Base-by-base conservation (phyloP, 257 asterid species). In the Cruciata laevipes region DNA sequence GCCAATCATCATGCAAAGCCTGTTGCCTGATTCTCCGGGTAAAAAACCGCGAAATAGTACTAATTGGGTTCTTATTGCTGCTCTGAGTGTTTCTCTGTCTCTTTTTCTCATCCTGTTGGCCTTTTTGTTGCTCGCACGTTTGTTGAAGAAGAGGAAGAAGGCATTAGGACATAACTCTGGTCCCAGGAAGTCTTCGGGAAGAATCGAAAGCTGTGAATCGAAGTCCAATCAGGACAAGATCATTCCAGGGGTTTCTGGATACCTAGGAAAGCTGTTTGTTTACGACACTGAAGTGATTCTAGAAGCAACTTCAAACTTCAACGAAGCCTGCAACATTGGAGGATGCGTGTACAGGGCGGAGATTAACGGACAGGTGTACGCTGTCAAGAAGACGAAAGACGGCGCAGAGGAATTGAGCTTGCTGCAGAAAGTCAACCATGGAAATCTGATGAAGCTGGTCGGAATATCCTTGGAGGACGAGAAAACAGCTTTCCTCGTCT, bases 241-340 rank as follows among this genome's bases (percentile, higher is more conserved):
- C 65, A 89, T 88, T 71, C 89, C 90, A 0, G 95, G 95, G 44
- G 72, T 90, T 33, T 90, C 96, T 0, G 90, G 90, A 68, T 85
- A 85, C 72, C 90, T 90, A 30, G 86, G 87, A 9, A 90, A 83
- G 77, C 79, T 85, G 16, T 72, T 75, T 63, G 77, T 79, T 69
- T 90, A 84, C 60, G 94, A 87, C 55, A 67, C 75, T 5, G 55
- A 83, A 16, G 78, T 76, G 73, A 83, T 90, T 24, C 84, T 82
- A 87, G 86, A 84, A 79, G 89, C 90, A 27, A 85, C 96, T 5
- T 65, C 72, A 74, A 66, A 81, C 65, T 74, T 90, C 70, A 79
- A 77, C 14, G 90, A 86, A 73, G 78, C 71, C 16, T 69, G 40
- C 65, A 78, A 79, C 67, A 66, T 88, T 61, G 92, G 87, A 17